Evolutionary conservation across 2,329 filamentous ascomycete species (phyloP), one percentile per base, ranked within the genome.

Genomic region (Pseudocercospora musae): DNA sequence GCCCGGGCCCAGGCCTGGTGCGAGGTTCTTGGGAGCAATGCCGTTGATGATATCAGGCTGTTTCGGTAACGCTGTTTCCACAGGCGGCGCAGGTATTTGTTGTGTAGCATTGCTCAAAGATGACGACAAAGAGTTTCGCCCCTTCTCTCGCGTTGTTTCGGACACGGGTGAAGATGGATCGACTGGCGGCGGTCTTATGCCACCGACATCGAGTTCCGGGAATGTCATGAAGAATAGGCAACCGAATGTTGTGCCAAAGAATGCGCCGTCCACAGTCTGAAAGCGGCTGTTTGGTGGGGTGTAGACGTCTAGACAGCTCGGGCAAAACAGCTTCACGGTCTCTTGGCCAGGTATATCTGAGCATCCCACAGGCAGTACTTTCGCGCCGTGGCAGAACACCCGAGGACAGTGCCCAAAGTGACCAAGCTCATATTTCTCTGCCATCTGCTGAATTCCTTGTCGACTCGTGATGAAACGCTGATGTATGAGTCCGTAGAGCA

Each of bases 171-270:
- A 62, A 23, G 55, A 46, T 2, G 59, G 61, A 27, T 59, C 49
- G 40, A 37, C 58, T 31, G 63, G 62, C 29, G 60, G 58, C 27
- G 64, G 62, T 60, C 48, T 66, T 46, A 60, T 65, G 63, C 76
- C 77, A 72, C 82, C 82, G 63, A 98, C 87, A 70, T 97, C 92
- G 73, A 97, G 90, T 74, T 99, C 95, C 37, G 95, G 94, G 77
- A 98, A 99, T 42, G 94, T 99, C 82, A 99, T 94, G 76, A 99
- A 92, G 81, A 99, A 99, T 63, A 99, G 87, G 50, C 92, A 92
- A 65, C 93, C 93, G 76, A 99, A 99, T 0, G 95, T 99, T 58
- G 95, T 94, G 53, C 95, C 95, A 74, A 99, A 99, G 81, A 98
- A 99, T 52, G 95, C 95, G 58, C 95, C 95, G 70, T 99, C 95